phyloP scores from a whole-genome alignment of 139 green algal genomes.

The Haematococcus lacustris region DNA sequence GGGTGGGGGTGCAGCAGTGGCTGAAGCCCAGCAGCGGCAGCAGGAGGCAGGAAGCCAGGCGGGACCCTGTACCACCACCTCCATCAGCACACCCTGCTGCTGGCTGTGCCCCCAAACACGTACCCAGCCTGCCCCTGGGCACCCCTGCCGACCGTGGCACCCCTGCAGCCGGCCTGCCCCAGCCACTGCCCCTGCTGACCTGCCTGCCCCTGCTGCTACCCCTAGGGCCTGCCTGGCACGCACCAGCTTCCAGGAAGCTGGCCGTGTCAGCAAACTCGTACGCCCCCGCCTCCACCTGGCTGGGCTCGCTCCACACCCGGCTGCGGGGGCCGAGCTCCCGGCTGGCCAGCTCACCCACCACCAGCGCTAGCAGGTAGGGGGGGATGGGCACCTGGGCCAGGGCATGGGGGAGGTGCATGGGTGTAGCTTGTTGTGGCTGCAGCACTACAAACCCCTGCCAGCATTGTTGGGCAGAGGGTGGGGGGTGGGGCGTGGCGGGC shows the following conservation, averaged over 20 bases:
- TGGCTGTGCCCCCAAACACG: background rate
- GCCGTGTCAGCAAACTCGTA: slow-evolving; percentile 86
- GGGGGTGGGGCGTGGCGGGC: background rate
- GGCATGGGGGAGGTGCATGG: background rate
- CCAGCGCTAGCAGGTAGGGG: slow-evolving; percentile 88
- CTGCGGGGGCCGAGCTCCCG: slow-evolving; percentile 15
- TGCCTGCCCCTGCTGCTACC: too few relatives aligned
- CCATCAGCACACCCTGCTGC: background rate
- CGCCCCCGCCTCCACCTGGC: slow-evolving; percentile 68
- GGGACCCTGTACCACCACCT: background rate
- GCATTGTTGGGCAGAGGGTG: background rate
- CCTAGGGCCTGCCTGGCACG: too few relatives aligned
- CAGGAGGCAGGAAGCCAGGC: too few relatives aligned
- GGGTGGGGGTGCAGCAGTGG: too few relatives aligned
- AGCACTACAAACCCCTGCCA: background rate
- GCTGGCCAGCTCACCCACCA: slow-evolving; percentile 69
- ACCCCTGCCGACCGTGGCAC: background rate
- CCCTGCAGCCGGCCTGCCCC: too few relatives aligned
- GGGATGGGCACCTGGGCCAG: slow-evolving; percentile 51
- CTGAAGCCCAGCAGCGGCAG: too few relatives aligned
- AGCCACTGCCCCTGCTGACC: background rate
- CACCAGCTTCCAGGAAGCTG: slow-evolving; percentile 66
- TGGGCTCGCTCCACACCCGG: slow-evolving; percentile 75
- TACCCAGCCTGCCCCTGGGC: background rate
- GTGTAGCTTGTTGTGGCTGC: too few relatives aligned